phyloP scores from a whole-genome alignment of 768 basidiomycete genomes.

The Boletus coccyginus region DNA sequence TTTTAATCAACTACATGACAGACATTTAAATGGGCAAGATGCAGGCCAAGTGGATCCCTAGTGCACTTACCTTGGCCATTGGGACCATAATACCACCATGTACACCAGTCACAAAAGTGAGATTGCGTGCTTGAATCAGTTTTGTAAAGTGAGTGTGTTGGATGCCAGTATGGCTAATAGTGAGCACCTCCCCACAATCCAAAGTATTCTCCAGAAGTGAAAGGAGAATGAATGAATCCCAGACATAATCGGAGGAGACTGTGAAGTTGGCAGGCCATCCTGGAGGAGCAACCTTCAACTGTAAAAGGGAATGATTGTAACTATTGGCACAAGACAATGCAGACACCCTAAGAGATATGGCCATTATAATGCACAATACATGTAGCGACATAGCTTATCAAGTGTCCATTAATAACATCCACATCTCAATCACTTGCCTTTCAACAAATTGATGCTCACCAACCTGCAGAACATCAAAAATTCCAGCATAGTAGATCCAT shows the following conservation, averaged over 20 bases:
- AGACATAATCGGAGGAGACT: background rate
- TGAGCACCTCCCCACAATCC: background rate
- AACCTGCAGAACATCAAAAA: background rate
- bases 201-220: constrained; percentile 3
- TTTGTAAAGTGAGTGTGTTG: background rate
- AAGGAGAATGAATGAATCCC: background rate
- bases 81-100: background rate
- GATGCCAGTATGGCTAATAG: background rate
- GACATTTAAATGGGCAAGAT: too few relatives aligned
- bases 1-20: background rate
- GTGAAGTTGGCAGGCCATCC: background rate
- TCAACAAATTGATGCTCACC: background rate
- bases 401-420: background rate
- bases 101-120: constrained; percentile 3
- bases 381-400: background rate
- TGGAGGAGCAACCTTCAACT: background rate
- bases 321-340: background rate
- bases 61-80: background rate
- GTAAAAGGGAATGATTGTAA: background rate
- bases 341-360: background rate
- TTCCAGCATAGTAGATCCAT: background rate
- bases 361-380: too few relatives aligned
- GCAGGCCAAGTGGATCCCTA: too few relatives aligned
- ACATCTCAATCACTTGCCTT: background rate
- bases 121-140: background rate